phyloP scores from a whole-genome alignment of 148 eudicot genomes.

The Talinum fruticosum region DNA sequence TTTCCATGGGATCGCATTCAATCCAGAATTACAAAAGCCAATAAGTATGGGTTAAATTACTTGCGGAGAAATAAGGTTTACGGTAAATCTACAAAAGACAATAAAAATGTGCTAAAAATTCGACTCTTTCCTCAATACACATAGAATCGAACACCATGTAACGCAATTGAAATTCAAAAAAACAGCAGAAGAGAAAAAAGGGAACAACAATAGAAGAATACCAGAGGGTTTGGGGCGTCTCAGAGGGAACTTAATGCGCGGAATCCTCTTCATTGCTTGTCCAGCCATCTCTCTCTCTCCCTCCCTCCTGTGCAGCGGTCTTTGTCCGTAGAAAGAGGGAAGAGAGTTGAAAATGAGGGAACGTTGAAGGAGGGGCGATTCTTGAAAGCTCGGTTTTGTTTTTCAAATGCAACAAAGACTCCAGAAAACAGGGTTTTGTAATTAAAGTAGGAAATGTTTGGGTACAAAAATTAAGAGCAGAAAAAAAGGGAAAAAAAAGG shows the following conservation, averaged over 20 bases:
- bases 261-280: slow-evolving; percentile 61
- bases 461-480: no score
- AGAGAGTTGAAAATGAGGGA: background rate
- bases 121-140: background rate
- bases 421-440: background rate
- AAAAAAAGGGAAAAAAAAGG: no score
- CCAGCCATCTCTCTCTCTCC: background rate
- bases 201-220: background rate
- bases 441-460: no score
- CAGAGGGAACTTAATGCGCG: slow-evolving; percentile 66
- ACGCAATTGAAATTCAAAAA: background rate
- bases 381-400: background rate
- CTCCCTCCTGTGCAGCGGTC: background rate
- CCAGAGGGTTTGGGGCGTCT: slow-evolving; percentile 49
- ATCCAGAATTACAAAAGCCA: background rate
- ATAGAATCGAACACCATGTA: no score
- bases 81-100: background rate
- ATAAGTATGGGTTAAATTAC: background rate
- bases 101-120: background rate
- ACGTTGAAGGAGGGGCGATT: background rate
- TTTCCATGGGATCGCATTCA: background rate
- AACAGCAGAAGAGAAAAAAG: background rate
- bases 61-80: background rate
- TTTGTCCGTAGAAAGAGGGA: slow-evolving; percentile 1
- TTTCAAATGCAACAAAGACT: background rate